A percentile compares a stretch with the other conserved stretches of the same genome.
phyloP scores from a whole-genome alignment of 352 stramenopile genomes.

The Globisporangium irregulare region DNA sequence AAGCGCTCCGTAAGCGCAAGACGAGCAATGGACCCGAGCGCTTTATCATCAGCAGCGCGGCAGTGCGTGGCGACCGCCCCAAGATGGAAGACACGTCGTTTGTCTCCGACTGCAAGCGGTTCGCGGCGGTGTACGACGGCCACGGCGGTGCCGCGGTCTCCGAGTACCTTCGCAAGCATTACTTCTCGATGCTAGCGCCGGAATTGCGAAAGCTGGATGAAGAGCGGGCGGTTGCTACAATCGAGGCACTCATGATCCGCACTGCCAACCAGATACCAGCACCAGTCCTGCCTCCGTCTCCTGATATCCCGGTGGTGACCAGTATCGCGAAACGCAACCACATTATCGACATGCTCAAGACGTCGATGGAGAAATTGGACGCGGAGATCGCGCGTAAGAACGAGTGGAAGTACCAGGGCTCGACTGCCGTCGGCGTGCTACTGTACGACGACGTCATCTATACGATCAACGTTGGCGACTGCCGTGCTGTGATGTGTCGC shows the following conservation, averaged over 20 bases:
- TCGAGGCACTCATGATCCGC: background rate
- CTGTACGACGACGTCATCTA: conserved; percentile 78
- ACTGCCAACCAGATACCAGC: background rate
- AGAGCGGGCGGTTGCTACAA: conserved; percentile 12
- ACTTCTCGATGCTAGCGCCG: conserved; percentile 55
- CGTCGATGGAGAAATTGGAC: conserved; percentile 52
- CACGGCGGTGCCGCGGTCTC: conserved; percentile 72
- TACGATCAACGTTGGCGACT: conserved; percentile 94
- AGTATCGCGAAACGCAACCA: conserved; percentile 24
- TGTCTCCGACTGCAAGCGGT: conserved; percentile 78
- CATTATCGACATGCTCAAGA: conserved; percentile 37
- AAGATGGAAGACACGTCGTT: conserved; percentile 86
- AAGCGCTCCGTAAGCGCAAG: conserved; percentile 42
- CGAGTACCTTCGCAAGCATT: conserved; percentile 56
- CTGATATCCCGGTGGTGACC: background rate
- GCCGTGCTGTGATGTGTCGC: conserved; percentile 91
- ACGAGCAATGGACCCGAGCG: conserved; percentile 32
- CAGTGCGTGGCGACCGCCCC: conserved; percentile 66
- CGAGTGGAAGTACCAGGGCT: conserved; percentile 82
- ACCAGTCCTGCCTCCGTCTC: background rate
- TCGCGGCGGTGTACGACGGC: conserved; percentile 81
- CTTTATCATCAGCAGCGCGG: conserved; percentile 61
- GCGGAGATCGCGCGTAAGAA: conserved; percentile 53
- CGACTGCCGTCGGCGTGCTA: conserved; percentile 69
- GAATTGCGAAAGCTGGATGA: conserved; percentile 41